Evolutionary conservation across 2,329 filamentous ascomycete genomes (phyloP).

Genomic region (Microsporum ferrugineum): DNA sequence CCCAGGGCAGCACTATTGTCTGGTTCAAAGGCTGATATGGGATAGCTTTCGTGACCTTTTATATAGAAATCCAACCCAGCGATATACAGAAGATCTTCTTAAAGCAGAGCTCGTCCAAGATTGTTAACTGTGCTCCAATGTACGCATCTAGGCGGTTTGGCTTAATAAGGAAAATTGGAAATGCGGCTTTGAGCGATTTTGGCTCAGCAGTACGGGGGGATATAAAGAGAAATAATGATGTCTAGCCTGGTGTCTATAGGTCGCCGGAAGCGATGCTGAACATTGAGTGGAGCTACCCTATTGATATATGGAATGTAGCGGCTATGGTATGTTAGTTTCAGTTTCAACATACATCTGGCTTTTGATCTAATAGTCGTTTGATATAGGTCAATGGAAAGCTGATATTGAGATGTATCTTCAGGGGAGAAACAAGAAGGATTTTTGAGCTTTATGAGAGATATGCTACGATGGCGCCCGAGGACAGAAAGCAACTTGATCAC

Average conservation of each 20-base stretch:
- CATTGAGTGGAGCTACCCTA: slow-evolving; percentile 34
- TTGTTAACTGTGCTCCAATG: background rate
- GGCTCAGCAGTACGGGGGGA: slow-evolving; percentile 28
- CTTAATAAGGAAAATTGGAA: slow-evolving; percentile 23
- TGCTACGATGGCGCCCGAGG: background rate
- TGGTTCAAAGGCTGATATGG: no score
- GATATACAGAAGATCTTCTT: background rate
- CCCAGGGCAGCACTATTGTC: no score
- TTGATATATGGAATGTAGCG: slow-evolving; percentile 44
- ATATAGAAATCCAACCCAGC: background rate
- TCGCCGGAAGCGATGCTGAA: slow-evolving; percentile 38
- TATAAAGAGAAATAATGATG: slow-evolving; percentile 33
- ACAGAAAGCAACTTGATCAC: background rate
- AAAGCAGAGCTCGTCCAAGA: background rate
- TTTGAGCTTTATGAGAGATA: no score
- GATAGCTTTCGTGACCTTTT: background rate
- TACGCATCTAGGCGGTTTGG: slow-evolving; percentile 19
- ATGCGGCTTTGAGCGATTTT: slow-evolving; percentile 29
- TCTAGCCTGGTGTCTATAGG: slow-evolving; percentile 30
- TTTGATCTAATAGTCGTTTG: no score
- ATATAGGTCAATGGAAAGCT: background rate
- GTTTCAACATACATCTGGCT: no score
- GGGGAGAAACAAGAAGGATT: no score
- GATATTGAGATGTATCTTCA: no score
- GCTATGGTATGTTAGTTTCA: slow-evolving; percentile 32